Evolutionary conservation across 331 rosid species (phyloP).

Genomic region (Telfairia occidentalis): DNA sequence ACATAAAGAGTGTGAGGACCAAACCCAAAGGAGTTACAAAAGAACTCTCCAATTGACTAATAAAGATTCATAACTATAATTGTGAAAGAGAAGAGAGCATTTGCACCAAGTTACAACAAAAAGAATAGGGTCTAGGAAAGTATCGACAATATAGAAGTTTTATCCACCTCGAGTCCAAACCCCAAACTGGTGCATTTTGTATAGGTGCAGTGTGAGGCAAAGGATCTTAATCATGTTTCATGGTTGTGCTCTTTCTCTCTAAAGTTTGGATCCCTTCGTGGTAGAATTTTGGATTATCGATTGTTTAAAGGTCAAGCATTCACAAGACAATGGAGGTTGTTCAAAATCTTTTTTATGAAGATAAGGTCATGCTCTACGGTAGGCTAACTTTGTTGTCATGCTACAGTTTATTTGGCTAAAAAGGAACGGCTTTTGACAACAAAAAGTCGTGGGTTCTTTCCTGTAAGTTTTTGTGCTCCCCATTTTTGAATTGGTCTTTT

Average conservation of each 20-base stretch:
- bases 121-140: not conserved
- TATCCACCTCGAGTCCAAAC: not conserved
- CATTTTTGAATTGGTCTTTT: not conserved
- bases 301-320: not conserved
- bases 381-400: not conserved
- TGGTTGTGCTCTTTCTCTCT: not conserved
- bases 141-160: too few relatives aligned
- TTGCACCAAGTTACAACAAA: too few relatives aligned
- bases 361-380: not conserved
- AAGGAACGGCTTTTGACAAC: not conserved
- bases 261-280: not conserved
- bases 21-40: too few relatives aligned
- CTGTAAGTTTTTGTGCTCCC: not conserved
- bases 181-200: not conserved
- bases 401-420: not conserved
- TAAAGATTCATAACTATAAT: too few relatives aligned
- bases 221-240: not conserved
- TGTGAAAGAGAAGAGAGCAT: too few relatives aligned
- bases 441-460: not conserved
- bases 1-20: too few relatives aligned
- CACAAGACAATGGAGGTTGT: not conserved
- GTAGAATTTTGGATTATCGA: not conserved
- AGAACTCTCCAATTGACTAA: too few relatives aligned
- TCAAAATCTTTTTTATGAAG: not conserved
- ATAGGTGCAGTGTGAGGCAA: not conserved